These are phyloP conservation scores for Geranomyces michiganensis DNA, from an alignment of 192 early-diverging fungal species.

Conservation along the genomic window DNA sequence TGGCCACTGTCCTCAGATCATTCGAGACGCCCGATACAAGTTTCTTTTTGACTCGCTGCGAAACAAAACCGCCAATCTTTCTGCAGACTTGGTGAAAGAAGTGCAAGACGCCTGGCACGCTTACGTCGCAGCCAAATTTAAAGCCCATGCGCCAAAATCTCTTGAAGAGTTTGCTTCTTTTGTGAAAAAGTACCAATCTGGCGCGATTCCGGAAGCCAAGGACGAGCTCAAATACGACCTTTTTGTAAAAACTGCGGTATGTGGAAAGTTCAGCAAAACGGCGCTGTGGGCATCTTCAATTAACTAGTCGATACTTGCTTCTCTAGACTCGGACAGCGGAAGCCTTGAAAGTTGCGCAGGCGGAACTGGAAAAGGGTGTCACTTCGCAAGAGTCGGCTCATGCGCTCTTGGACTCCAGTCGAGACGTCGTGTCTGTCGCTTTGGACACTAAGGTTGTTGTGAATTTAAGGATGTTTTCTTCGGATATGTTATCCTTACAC, in stretches of 20 bases:
- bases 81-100: conserved; percentile 55
- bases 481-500: neutral
- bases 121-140: conserved; percentile 66
- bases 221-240: conserved; percentile 76
- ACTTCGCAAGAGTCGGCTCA: conserved; percentile 22
- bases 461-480: neutral
- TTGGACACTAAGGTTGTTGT: conserved; percentile 28
- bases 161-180: conserved; percentile 62
- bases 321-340: conserved; percentile 36
- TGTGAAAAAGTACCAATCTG: conserved; percentile 29
- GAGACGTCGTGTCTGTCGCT: conserved; percentile 23
- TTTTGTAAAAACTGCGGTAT: conserved; percentile 71
- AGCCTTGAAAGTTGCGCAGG: conserved; percentile 44
- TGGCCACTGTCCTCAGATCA: conserved; percentile 51
- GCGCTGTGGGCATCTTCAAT: neutral
- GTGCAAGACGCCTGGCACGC: conserved; percentile 63
- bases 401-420: conserved; percentile 20
- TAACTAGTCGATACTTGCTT: no score
- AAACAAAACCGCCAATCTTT: conserved; percentile 41
- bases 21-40: conserved; percentile 84
- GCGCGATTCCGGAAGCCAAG: conserved; percentile 22
- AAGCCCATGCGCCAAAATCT: conserved; percentile 46
- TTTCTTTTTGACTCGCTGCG: conserved; percentile 68
- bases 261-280: conserved; percentile 27
- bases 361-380: conserved; percentile 28